Conservation (phyloP, 106 monocot species). For the Allium fistulosum region DNA sequence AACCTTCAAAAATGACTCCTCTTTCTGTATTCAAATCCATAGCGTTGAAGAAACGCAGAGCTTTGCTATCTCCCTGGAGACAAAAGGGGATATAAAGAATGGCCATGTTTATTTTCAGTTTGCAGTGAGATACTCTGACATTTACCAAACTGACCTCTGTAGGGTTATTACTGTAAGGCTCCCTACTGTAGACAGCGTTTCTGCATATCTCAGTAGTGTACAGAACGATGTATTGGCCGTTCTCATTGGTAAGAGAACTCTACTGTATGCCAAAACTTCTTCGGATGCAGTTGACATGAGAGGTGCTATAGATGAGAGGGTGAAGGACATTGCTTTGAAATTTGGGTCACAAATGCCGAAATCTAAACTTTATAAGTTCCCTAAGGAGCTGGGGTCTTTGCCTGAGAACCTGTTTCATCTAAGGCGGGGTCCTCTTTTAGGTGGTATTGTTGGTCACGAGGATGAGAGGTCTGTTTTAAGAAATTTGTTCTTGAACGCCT, state of each 20-base stretch:
- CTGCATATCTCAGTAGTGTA: conserved; percentile 67
- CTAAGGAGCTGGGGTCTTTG: conserved; percentile 66
- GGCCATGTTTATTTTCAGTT: conserved; percentile 89
- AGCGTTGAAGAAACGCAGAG: conserved; percentile 96
- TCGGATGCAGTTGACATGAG: conserved; percentile 69
- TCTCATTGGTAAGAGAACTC: conserved; percentile 78
- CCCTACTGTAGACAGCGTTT: conserved; percentile 77
- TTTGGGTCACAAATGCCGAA: conserved; percentile 75
- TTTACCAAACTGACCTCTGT: conserved; percentile 71
- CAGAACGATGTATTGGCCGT: conserved; percentile 80
- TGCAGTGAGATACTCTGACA: conserved; percentile 71
- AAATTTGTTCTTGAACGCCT: conserved; percentile 83
- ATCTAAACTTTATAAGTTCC: conserved; percentile 69
- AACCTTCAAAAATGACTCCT: conserved; percentile 83
- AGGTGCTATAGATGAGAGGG: conserved; percentile 74
- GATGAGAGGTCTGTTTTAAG: conserved; percentile 96
- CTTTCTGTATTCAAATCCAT: conserved; percentile 78
- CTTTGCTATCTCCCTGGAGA: conserved; percentile 86
- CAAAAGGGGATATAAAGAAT: conserved; percentile 63
- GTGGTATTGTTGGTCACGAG: conserved; percentile 88
- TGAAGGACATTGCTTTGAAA: conserved; percentile 81
- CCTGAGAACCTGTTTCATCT: conserved; percentile 95
- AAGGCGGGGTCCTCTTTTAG: conserved; percentile 84
- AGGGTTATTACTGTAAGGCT: conserved; percentile 90
- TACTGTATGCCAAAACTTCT: conserved; percentile 54